phyloP scores from a whole-genome alignment of 768 basidiomycete genomes.

The Boletus edulis region DNA sequence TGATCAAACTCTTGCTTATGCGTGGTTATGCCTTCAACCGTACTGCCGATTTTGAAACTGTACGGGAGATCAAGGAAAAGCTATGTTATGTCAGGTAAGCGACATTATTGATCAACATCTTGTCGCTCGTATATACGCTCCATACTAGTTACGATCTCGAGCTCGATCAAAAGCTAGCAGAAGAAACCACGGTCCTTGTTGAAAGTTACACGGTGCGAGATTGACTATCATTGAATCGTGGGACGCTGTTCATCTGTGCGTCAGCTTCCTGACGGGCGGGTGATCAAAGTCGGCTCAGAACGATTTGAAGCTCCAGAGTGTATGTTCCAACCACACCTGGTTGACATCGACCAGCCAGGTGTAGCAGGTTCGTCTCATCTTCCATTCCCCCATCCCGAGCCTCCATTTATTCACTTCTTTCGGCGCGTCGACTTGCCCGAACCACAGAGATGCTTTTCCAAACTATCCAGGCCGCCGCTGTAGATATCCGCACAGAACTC shows the following conservation, averaged over 20 bases:
- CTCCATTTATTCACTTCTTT: not conserved
- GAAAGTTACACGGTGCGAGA: conserved; percentile 87
- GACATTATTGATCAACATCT: not conserved
- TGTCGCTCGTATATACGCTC: not conserved
- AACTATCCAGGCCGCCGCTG: conserved; percentile 88
- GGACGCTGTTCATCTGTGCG: conserved; percentile 5
- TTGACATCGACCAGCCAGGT: conserved; percentile 95
- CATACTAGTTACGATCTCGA: conserved; percentile 87
- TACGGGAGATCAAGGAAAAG: conserved; percentile 98
- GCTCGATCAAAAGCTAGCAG: conserved; percentile 86
- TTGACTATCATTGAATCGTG: not conserved
- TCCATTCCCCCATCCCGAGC: not conserved
- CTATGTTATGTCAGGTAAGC: conserved; percentile 92
- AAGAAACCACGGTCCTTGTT: conserved; percentile 95
- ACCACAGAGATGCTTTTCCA: conserved; percentile 89
- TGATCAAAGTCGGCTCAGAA: conserved; percentile 96
- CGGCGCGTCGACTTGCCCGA: not conserved
- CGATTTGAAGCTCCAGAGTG: conserved; percentile 99
- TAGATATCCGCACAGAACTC: conserved; percentile 85
- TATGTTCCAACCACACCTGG: conserved; percentile 99
- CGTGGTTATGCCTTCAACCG: conserved; percentile 99
- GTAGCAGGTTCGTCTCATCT: conserved; percentile 71
- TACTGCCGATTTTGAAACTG: conserved; percentile 99
- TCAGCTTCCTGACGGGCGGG: conserved; percentile 92
- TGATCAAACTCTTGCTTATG: conserved; percentile 99